Percentiles rank a stretch among this genome's conserved stretches.
Evolutionary conservation across 305 asterid genomes (phyloP).

Genomic region (Fraxinus paxiana): DNA sequence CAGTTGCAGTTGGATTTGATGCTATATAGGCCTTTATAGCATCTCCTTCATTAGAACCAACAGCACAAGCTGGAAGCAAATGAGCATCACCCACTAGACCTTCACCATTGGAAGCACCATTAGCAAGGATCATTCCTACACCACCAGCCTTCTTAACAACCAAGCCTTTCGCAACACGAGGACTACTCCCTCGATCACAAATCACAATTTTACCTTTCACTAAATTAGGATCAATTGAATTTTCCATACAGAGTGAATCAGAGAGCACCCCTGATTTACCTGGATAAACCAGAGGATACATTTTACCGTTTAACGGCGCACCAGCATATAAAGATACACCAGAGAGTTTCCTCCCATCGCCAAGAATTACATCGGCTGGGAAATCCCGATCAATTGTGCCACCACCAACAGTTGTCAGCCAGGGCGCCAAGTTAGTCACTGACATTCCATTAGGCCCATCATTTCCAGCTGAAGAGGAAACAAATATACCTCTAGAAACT

Average conservation of each 20-base stretch:
- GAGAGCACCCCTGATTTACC: slow-evolving; percentile 80
- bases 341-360: slow-evolving; percentile 55
- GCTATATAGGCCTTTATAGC: slow-evolving; percentile 53
- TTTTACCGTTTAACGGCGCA: slow-evolving; percentile 52
- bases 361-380: slow-evolving; percentile 69
- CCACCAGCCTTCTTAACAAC: slow-evolving; percentile 92
- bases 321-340: slow-evolving; percentile 87
- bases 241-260: slow-evolving; percentile 89
- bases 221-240: slow-evolving; percentile 59
- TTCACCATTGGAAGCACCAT: slow-evolving; percentile 77
- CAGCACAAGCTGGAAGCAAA: slow-evolving; percentile 70
- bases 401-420: slow-evolving; percentile 93
- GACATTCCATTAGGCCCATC: slow-evolving; percentile 96
- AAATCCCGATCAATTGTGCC: slow-evolving; percentile 82
- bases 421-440: slow-evolving; percentile 84
- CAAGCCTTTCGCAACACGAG: slow-evolving; percentile 83
- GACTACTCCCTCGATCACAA: slow-evolving; percentile 90
- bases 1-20: slow-evolving; percentile 43
- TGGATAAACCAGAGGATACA: slow-evolving; percentile 72
- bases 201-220: slow-evolving; percentile 77
- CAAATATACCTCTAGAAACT: slow-evolving; percentile 85
- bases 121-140: slow-evolving; percentile 82
- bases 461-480: slow-evolving; percentile 86
- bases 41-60: slow-evolving; percentile 69
- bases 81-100: slow-evolving; percentile 94